Conservation (phyloP, 768 basidiomycete species). For the Agrocybe chaxingu region DNA sequence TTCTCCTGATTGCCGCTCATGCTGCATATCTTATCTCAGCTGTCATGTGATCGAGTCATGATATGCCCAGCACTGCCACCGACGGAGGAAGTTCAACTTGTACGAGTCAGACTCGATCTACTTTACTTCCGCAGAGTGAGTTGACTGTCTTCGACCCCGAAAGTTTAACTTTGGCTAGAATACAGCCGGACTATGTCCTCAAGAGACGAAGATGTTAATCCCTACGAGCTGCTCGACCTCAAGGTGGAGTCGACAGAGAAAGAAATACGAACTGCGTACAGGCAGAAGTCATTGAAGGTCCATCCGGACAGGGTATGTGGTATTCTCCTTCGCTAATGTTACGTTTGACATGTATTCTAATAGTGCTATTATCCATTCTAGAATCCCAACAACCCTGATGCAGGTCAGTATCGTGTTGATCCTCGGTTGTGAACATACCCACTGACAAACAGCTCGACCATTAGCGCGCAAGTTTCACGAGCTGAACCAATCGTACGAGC, state of each 20-base stretch:
- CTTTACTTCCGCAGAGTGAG: too few species aligned
- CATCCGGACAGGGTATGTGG: conserved; percentile 78
- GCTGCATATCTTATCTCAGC: too few species aligned
- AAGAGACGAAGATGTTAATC: conserved; percentile 59
- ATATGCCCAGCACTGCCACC: too few species aligned
- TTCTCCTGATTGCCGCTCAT: too few species aligned
- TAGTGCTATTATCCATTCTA: conserved; percentile 25
- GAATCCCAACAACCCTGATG: conserved; percentile 81
- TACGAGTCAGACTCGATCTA: too few species aligned
- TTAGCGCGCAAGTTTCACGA: conserved; percentile 80
- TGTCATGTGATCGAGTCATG: too few species aligned
- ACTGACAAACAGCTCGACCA: neutral
- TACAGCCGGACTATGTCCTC: conserved; percentile 13
- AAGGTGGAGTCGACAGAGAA: conserved; percentile 65
- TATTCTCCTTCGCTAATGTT: neutral
- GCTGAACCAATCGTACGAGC: conserved; percentile 76
- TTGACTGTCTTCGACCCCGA: too few species aligned
- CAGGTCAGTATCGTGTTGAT: conserved; percentile 39
- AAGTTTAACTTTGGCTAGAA: too few species aligned
- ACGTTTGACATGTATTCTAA: conserved; percentile 8
- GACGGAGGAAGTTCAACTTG: too few species aligned
- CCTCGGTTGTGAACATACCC: too few species aligned
- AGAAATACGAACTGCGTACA: conserved; percentile 78
- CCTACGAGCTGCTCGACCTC: conserved; percentile 71
- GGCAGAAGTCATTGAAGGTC: conserved; percentile 77